A percentile compares a stretch with the other conserved stretches of the same genome.
Evolutionary conservation across 495 filamentous ascomycete genomes (phyloP).

Genomic region (Xylaria flabelliformis): DNA sequence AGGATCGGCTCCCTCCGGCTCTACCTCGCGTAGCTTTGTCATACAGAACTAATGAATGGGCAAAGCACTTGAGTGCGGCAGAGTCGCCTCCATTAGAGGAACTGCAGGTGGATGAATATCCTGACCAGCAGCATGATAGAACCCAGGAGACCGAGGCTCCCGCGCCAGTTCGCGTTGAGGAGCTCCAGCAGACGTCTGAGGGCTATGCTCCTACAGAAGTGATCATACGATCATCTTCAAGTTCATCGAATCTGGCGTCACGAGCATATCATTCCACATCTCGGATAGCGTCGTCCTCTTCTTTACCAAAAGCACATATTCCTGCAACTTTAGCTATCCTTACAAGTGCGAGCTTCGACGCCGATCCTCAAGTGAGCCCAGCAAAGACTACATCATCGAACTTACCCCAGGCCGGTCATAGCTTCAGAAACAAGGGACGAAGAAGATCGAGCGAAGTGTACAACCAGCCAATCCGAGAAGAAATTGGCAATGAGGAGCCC

Average conservation of each 20-base stretch:
- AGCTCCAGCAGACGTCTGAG: constrained; percentile 73
- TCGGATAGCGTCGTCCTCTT: constrained; percentile 46
- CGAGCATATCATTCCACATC: constrained; percentile 51
- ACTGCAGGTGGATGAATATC: constrained; percentile 53
- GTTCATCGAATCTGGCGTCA: constrained; percentile 42
- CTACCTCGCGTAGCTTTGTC: constrained; percentile 77
- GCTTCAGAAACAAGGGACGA: constrained; percentile 30
- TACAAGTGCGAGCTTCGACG: constrained; percentile 25
- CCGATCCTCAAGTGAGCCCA: constrained; percentile 34
- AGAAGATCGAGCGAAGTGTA: constrained; percentile 39
- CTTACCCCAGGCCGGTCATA: constrained; percentile 30
- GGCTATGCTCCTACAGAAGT: constrained; percentile 50
- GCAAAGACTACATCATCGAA: constrained; percentile 28
- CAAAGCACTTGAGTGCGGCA: constrained; percentile 82
- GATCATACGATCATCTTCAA: constrained; percentile 43
- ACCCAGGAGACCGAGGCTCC: constrained; percentile 54
- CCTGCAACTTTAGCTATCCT: constrained; percentile 29
- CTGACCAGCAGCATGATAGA: constrained; percentile 29
- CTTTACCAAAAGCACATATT: constrained; percentile 51
- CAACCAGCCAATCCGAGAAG: constrained; percentile 50
- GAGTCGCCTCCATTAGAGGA: constrained; percentile 77
- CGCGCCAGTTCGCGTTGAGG: constrained; percentile 67
- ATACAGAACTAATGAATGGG: constrained; percentile 96
- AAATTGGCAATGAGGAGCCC: constrained; percentile 36
- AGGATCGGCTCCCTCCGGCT: constrained; percentile 57